A percentile compares a stretch with the other conserved stretches of the same genome.
phyloP scores from a whole-genome alignment of 495 filamentous ascomycete genomes.

The Pyronema omphalodes region DNA sequence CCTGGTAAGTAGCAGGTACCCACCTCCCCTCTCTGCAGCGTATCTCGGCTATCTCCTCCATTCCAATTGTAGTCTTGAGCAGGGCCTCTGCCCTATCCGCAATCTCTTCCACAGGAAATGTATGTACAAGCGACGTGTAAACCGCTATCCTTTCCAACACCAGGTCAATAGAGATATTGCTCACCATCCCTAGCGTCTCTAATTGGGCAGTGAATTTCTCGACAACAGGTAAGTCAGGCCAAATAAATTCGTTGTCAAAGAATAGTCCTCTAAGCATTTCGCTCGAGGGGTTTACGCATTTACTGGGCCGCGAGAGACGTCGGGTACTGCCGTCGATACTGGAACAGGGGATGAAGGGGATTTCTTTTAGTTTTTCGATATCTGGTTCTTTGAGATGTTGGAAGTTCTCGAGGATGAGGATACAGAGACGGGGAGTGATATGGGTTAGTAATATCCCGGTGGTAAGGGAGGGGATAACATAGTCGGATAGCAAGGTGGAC shows the following conservation, averaged over 20 bases:
- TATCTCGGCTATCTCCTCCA: neutral
- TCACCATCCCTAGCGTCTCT: conserved; percentile 15
- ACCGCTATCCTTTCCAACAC: conserved; percentile 7
- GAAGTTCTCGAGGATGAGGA: conserved; percentile 12
- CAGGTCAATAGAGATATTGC: conserved; percentile 12
- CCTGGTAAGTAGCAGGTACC: conserved; percentile 21
- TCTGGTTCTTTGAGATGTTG: conserved; percentile 1
- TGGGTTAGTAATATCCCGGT: neutral
- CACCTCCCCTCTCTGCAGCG: conserved; percentile 12
- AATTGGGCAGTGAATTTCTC: conserved; percentile 10
- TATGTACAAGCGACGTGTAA: neutral
- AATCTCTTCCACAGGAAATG: conserved; percentile 6
- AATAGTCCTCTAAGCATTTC: conserved; percentile 12
- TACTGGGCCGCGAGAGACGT: conserved; percentile 6
- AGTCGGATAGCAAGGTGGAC: conserved; percentile 3
- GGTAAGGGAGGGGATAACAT: conserved; percentile 9
- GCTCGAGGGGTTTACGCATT: conserved; percentile 13
- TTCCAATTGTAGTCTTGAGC: conserved; percentile 4
- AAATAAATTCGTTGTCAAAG: conserved; percentile 23
- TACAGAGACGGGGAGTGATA: conserved; percentile 7
- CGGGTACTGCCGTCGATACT: conserved; percentile 3
- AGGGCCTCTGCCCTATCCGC: conserved; percentile 12
- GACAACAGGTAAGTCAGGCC: conserved; percentile 20
- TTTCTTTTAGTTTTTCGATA: conserved; percentile 8
- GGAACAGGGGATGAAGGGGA: conserved; percentile 17